Evolutionary conservation across 2,329 filamentous ascomycete species (phyloP).

Genomic region (Fusarium tupiense): DNA sequence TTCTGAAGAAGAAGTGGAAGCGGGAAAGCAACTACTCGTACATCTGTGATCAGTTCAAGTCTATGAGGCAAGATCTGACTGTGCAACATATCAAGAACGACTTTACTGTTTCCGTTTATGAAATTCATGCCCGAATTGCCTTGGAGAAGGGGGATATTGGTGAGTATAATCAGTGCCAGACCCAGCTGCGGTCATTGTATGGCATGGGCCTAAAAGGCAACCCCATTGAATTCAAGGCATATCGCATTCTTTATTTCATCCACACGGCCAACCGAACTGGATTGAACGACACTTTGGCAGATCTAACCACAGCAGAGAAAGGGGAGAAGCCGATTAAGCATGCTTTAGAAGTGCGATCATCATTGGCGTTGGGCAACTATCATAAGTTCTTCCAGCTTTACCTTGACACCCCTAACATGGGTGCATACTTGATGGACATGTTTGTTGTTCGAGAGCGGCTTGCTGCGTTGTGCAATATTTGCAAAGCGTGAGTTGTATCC

Average conservation of each 20-base stretch:
- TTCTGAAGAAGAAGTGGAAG: constrained; percentile 94
- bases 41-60: constrained; percentile 99
- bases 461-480: constrained; percentile 88
- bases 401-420: constrained; percentile 94
- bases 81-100: constrained; percentile 97
- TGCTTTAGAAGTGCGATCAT: constrained; percentile 89
- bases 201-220: constrained; percentile 87
- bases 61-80: constrained; percentile 95
- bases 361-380: constrained; percentile 93
- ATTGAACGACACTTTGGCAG: constrained; percentile 97
- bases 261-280: constrained; percentile 98
- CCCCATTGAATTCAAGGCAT: constrained; percentile 96
- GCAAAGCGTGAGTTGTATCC: constrained; percentile 80
- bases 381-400: constrained; percentile 98
- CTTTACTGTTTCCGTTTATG: constrained; percentile 96
- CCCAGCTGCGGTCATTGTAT: constrained; percentile 93
- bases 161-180: constrained; percentile 99
- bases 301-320: constrained; percentile 99
- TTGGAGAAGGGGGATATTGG: constrained; percentile 98
- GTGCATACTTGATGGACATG: constrained; percentile 98
- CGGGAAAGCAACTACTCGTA: constrained; percentile 94
- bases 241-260: constrained; percentile 99
- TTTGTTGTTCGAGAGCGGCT: constrained; percentile 95
- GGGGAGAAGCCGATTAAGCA: constrained; percentile 85
- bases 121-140: constrained; percentile 96